Conservation (phyloP, 148 eudicot genomes). For the Rhododendron ferrugineum region DNA sequence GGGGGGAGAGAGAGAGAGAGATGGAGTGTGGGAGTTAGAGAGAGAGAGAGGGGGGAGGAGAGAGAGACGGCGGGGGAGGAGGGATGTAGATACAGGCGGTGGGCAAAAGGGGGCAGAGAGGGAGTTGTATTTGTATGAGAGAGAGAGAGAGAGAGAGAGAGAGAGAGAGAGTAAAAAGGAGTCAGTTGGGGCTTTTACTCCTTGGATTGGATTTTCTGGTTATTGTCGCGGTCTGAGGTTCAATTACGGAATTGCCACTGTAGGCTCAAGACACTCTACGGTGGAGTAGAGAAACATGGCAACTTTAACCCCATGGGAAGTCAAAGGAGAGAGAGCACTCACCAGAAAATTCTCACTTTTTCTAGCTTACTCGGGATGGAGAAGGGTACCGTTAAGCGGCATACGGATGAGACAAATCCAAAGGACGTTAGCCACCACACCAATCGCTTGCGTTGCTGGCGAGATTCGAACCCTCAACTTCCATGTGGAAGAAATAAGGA, state of each 20-base stretch:
- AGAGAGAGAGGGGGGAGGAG: background rate
- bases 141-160: background rate
- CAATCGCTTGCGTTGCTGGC: too few species aligned
- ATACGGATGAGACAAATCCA: rapidly evolving
- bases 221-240: background rate
- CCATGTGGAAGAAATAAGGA: too few species aligned
- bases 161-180: background rate
- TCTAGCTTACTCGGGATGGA: too few species aligned
- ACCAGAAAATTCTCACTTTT: too few species aligned
- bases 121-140: background rate
- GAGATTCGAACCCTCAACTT: too few species aligned
- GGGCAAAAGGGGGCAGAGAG: background rate
- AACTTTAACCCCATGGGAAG: background rate
- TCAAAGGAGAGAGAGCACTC: background rate
- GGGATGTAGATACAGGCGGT: background rate
- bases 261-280: background rate
- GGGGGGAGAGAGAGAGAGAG: background rate
- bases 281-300: background rate
- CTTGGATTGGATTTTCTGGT: background rate
- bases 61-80: background rate
- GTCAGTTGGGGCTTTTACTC: background rate
- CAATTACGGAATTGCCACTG: conserved; percentile 6
- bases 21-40: background rate
- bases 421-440: too few species aligned
- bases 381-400: too few species aligned